Evolutionary conservation across 768 basidiomycete genomes (phyloP).

Genomic region (Galerina sulciceps): DNA sequence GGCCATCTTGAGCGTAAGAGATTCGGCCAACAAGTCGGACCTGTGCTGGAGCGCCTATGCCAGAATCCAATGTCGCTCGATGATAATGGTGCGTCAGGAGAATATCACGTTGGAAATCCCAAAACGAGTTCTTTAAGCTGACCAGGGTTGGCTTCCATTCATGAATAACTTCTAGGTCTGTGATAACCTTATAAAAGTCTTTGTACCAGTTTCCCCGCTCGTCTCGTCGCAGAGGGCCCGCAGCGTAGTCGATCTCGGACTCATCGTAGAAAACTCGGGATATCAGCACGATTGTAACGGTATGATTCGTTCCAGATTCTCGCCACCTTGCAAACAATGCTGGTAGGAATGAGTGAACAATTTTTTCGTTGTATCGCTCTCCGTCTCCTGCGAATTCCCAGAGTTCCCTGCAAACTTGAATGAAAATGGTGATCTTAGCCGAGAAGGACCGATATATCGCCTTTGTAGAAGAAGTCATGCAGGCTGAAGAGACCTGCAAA

Average conservation of each 20-base stretch:
- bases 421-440: conserved; percentile 91
- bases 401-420: conserved; percentile 94
- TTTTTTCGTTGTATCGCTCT: conserved; percentile 94
- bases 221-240: conserved; percentile 77
- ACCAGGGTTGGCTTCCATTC: conserved; percentile 91
- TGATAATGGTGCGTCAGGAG: conserved; percentile 89
- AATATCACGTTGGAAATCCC: conserved; percentile 91
- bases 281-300: conserved; percentile 92
- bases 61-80: conserved; percentile 59
- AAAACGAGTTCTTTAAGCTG: conserved; percentile 86
- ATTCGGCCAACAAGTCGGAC: conserved; percentile 78
- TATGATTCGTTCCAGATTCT: conserved; percentile 86
- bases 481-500: conserved; percentile 78
- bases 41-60: conserved; percentile 49
- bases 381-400: conserved; percentile 98
- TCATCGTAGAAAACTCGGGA: conserved; percentile 90
- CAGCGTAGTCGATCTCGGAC: conserved; percentile 79
- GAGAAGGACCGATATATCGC: conserved; percentile 89
- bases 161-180: conserved; percentile 85
- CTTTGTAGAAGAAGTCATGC: conserved; percentile 83
- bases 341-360: conserved; percentile 96
- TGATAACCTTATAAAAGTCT: conserved; percentile 95
- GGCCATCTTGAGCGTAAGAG: conserved; percentile 91
- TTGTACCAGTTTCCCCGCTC: conserved; percentile 86
- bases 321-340: conserved; percentile 86